phyloP scores from a whole-genome alignment of 345 rosid species.

The Clausena lansium region DNA sequence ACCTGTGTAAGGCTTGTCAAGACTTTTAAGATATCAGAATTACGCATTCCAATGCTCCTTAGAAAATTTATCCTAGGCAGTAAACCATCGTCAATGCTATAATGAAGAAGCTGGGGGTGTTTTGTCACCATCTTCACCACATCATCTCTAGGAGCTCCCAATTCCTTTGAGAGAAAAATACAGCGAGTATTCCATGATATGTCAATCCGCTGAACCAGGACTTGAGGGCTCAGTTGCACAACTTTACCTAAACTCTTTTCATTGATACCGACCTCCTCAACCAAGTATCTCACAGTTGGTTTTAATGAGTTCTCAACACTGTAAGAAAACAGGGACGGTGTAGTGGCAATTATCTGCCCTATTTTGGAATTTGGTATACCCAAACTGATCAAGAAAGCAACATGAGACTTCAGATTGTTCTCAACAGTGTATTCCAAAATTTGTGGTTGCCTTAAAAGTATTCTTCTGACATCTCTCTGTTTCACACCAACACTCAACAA shows the following conservation, averaged over 20 bases:
- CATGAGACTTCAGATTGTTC: constrained; percentile 76
- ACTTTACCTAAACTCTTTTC: constrained; percentile 78
- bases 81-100: constrained; percentile 87
- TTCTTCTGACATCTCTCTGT: constrained; percentile 76
- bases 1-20: constrained; percentile 97
- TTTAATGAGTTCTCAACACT: constrained; percentile 87
- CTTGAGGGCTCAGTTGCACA: constrained; percentile 92
- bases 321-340: constrained; percentile 85
- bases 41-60: constrained; percentile 81
- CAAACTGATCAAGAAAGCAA: constrained; percentile 68
- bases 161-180: constrained; percentile 79
- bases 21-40: constrained; percentile 87
- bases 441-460: constrained; percentile 92
- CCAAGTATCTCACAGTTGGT: constrained; percentile 86
- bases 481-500: constrained; percentile 84
- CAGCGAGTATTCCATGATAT: constrained; percentile 89
- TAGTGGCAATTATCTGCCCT: constrained; percentile 76
- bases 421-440: constrained; percentile 85
- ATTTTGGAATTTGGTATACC: constrained; percentile 79
- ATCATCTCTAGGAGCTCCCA: constrained; percentile 90
- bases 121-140: constrained; percentile 89
- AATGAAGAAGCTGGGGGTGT: constrained; percentile 95
- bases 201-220: constrained; percentile 91
- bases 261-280: constrained; percentile 93
- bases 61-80: constrained; percentile 91